Conservation (phyloP, 257 asterid genomes). For the Nicotiana tabacum region DNA sequence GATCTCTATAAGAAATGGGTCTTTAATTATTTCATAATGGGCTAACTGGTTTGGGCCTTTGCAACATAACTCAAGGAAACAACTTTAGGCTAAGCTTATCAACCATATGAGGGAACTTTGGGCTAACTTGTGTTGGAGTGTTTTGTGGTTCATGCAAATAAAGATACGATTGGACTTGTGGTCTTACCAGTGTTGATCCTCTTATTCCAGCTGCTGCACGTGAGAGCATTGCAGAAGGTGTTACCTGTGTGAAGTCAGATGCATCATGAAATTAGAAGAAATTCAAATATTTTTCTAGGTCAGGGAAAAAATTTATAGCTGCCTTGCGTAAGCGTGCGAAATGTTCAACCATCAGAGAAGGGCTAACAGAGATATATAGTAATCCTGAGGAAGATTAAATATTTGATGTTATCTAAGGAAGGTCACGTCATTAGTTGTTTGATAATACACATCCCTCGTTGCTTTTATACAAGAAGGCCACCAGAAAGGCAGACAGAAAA, state of each 20-base stretch:
- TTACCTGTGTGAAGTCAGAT: conserved; percentile 51
- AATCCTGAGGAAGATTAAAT: background rate
- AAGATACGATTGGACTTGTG: background rate
- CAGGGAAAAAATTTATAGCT: no score
- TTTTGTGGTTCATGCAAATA: background rate
- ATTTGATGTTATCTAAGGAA: background rate
- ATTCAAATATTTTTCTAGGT: no score
- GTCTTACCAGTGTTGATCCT: conserved; percentile 88
- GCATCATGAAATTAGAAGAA: background rate
- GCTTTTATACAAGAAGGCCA: background rate
- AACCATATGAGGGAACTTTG: background rate
- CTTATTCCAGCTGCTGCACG: conserved; percentile 97
- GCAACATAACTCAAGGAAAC: background rate
- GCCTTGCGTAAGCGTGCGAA: background rate
- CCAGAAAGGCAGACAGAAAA: background rate
- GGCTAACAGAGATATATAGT: background rate
- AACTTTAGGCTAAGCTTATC: background rate
- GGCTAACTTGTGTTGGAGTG: background rate
- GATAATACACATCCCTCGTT: background rate
- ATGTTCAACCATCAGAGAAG: background rate
- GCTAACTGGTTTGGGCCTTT: no score
- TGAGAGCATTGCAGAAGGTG: conserved; percentile 89
- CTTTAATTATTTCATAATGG: no score
- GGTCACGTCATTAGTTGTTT: background rate
- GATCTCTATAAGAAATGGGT: no score